phyloP scores from a whole-genome alignment of 495 filamentous ascomycete species.

The Neohortaea acidophila region DNA sequence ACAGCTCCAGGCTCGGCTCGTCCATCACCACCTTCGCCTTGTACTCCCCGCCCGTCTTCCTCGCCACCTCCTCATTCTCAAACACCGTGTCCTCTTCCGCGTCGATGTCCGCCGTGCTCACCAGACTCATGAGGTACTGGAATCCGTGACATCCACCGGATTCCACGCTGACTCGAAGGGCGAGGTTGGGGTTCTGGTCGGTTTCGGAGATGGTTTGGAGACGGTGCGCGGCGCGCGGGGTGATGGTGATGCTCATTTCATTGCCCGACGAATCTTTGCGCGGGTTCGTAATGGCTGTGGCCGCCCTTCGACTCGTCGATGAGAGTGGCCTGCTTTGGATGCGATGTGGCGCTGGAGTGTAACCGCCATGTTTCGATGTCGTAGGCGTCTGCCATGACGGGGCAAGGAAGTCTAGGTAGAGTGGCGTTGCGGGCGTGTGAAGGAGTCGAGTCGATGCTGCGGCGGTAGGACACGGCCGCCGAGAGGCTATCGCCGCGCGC shows the following conservation, averaged over 20 bases:
- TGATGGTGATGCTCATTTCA: conserved; percentile 64
- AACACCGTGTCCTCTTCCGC: conserved; percentile 66
- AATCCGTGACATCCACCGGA: conserved; percentile 94
- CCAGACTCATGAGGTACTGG: conserved; percentile 86
- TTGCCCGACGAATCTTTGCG: conserved; percentile 64
- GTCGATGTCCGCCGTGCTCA: conserved; percentile 41
- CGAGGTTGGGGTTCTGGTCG: conserved; percentile 65
- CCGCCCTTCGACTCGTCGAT: background rate
- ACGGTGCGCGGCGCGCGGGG: conserved; percentile 61
- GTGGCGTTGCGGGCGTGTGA: too few relatives aligned
- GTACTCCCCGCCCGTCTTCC: conserved; percentile 21
- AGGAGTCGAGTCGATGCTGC: too few relatives aligned
- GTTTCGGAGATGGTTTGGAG: conserved; percentile 54
- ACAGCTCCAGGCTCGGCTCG: conserved; percentile 65
- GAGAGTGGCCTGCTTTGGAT: background rate
- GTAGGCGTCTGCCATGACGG: conserved; percentile 13
- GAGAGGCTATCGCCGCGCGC: too few relatives aligned
- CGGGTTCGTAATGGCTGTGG: conserved; percentile 40
- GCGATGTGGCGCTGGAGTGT: background rate
- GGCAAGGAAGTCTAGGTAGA: conserved; percentile 24
- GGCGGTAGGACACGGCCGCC: too few relatives aligned
- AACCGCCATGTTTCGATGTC: background rate
- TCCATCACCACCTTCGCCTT: conserved; percentile 82
- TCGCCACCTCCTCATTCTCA: conserved; percentile 18
- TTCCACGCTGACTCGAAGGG: conserved; percentile 79